These are phyloP conservation scores for Botrytis cinerea DNA, from an alignment of 2,329 filamentous ascomycete genomes.

Conservation along the genomic window DNA sequence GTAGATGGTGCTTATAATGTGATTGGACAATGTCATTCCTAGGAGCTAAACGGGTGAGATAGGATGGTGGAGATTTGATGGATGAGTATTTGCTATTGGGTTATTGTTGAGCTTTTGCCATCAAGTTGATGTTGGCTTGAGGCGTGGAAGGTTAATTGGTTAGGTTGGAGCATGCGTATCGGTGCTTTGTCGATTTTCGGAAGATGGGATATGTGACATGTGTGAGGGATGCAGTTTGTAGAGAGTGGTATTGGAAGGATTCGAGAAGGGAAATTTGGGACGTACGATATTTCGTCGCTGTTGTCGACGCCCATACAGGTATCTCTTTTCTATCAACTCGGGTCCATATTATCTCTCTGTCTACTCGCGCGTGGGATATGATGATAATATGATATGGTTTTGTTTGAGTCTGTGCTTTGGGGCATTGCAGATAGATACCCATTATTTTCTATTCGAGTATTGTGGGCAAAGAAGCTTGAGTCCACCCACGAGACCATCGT, in stretches of 20 bases:
- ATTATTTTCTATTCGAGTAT: background rate
- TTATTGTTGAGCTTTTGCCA: background rate
- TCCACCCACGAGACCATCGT: background rate
- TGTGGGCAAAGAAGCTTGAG: background rate
- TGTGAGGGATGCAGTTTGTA: background rate
- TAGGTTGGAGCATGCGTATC: background rate
- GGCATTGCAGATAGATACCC: conserved; percentile 11
- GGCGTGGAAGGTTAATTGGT: background rate
- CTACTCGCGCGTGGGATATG: background rate
- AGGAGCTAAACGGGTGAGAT: background rate
- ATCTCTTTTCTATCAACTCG: background rate
- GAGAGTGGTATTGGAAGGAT: background rate
- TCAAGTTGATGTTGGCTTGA: conserved; percentile 1
- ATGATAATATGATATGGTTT: background rate
- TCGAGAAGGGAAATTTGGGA: background rate
- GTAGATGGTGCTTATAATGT: background rate
- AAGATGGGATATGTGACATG: background rate
- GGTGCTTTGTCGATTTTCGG: conserved; percentile 1
- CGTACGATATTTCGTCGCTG: background rate
- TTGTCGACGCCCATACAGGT: background rate
- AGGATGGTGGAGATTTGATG: background rate
- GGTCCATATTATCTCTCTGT: background rate
- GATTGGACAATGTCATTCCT: background rate
- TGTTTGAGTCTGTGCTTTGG: background rate
- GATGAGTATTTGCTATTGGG: background rate